Evolutionary conservation across 371 early-diverging fungal genomes (phyloP).

Genomic region (Funneliformis caledonium): DNA sequence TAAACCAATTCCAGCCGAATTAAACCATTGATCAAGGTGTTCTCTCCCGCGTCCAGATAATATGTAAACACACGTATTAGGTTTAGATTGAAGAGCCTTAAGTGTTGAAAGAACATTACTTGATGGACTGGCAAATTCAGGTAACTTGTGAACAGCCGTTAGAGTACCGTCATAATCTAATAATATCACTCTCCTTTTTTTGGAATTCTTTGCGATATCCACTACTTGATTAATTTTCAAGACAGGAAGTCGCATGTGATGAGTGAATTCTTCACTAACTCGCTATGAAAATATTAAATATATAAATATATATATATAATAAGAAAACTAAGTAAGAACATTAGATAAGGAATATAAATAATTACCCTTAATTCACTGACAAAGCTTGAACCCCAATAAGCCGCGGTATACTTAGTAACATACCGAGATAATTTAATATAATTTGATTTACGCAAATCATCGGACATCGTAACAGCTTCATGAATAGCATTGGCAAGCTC

Average conservation of each 20-base stretch:
- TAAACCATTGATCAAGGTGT: conserved; percentile 91
- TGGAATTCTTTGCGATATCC: conserved; percentile 50
- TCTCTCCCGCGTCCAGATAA: conserved; percentile 85
- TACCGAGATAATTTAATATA: conserved; percentile 92
- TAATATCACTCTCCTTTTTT: conserved; percentile 72
- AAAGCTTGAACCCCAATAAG: conserved; percentile 97
- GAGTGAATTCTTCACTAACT: conserved; percentile 62
- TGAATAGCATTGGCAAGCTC: conserved; percentile 91
- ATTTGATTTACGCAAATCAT: conserved; percentile 77
- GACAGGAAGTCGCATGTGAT: conserved; percentile 69
- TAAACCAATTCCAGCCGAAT: conserved; percentile 82
- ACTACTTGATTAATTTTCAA: conserved; percentile 56
- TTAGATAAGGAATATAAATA: not conserved
- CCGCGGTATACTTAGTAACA: conserved; percentile 97
- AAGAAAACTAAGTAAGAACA: not conserved
- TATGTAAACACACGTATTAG: conserved; percentile 92
- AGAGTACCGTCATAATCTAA: conserved; percentile 97
- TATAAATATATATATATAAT: not conserved
- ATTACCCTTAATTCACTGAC: conserved; percentile 80
- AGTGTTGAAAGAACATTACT: conserved; percentile 69
- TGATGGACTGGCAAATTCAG: conserved; percentile 87
- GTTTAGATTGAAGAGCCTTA: conserved; percentile 67
- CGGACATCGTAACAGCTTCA: conserved; percentile 92
- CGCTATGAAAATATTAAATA: conserved; percentile 48
- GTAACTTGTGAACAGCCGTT: conserved; percentile 80